Conservation (phyloP, 2,329 filamentous ascomycete species). For the Beauveria brongniartii region DNA sequence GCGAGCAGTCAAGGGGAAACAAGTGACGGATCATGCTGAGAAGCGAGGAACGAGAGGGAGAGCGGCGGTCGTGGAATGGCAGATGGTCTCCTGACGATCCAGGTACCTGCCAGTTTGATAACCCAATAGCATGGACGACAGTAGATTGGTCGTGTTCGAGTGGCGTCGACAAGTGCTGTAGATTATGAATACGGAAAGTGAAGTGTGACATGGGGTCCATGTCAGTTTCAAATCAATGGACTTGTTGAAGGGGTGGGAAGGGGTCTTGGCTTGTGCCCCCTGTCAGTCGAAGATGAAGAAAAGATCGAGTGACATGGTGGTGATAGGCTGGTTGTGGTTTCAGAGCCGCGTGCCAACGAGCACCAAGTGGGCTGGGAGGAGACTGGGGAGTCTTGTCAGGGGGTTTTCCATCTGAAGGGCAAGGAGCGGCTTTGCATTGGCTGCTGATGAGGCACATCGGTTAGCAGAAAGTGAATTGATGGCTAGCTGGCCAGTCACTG, state of each 20-base stretch:
- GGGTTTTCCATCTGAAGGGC: background rate
- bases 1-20: slow-evolving; percentile 18
- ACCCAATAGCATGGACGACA: background rate
- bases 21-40: slow-evolving; percentile 9
- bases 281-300: background rate
- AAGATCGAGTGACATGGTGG: background rate
- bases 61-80: background rate
- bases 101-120: background rate
- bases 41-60: background rate
- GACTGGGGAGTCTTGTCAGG: background rate
- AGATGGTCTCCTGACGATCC: background rate
- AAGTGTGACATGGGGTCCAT: background rate
- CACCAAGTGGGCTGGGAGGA: background rate
- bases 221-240: slow-evolving; percentile 3
- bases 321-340: slow-evolving; percentile 5
- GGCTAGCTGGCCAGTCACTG: background rate
- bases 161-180: background rate
- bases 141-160: background rate
- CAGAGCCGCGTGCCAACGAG: slow-evolving; percentile 4
- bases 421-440: background rate
- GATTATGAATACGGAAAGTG: background rate
- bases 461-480: background rate
- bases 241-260: background rate
- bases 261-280: background rate
- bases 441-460: background rate